Base-by-base conservation (phyloP, 2,329 filamentous ascomycete genomes). In the Daldinia eschscholtzii region DNA sequence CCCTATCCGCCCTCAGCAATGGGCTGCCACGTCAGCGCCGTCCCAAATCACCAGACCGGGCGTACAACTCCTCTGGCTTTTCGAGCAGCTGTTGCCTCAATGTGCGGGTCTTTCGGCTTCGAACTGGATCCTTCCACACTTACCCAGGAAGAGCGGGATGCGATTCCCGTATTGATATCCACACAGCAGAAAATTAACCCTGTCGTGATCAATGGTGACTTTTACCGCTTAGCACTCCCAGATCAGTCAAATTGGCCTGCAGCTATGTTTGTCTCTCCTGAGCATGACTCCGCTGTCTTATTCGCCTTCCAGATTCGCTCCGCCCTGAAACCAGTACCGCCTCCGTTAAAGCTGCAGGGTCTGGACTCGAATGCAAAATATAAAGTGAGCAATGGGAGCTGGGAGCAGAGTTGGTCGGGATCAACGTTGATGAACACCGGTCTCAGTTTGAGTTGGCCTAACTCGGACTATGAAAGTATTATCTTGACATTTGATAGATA, bases 61-160 rank as follows among this genome's bases (percentile, higher is more conserved):
- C 86, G 89, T 20, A 86, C 83, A 1, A 85, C 85, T 1, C 84
- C 88, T 0, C 82, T 91, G 12, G 76, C 78, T 1, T 91, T 91
- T 80, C 87, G 89, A 37, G 88, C 86, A 0, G 88, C 91, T 62
- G 89, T 91, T 0, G 89, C 89, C 5, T 88, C 90, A 81, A 91
- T 91, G 89, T 89, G 89, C 62, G 89, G 89, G 41, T 89, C 87
- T 0, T 91, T 91, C 71, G 89, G 89, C 0, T 83, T 91, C 10
- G 89, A 91, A 75, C 82, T 91, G 6, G 83, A 90, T 73, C 89
- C 89, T 0, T 79, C 79, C 0, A 81, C 85, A 6, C 83, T 89
- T 5, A 77, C 78, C 0, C 80, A 80, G 0, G 83, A 84, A 12
- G 89, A 91, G n/a, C 81, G 79, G 53, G 81, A 79, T 0, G 80